phyloP scores from a whole-genome alignment of 345 rosid species.

The Murraya koenigii region DNA sequence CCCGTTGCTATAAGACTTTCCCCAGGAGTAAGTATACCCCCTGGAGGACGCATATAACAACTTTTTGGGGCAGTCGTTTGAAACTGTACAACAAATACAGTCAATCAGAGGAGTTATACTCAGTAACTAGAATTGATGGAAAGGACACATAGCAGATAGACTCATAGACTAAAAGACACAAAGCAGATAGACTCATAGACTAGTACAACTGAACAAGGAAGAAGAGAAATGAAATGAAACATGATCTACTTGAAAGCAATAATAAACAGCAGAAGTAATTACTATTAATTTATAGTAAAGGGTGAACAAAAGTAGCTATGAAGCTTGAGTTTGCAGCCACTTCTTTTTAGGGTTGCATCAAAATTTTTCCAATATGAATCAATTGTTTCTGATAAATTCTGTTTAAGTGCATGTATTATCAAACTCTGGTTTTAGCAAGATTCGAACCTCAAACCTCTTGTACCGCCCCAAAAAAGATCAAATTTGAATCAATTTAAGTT shows the following conservation, averaged over 20 bases:
- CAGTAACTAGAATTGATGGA: not conserved
- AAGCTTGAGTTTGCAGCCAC: not conserved
- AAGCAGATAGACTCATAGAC: not conserved
- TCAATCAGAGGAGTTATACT: not conserved
- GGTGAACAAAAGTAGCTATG: not conserved
- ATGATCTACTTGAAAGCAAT: not conserved
- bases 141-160: not conserved
- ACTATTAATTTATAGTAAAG: not conserved
- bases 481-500: not conserved
- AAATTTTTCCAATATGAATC: not conserved
- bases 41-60: slow-evolving; percentile 82
- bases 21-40: slow-evolving; percentile 66
- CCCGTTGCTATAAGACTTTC: slow-evolving; percentile 70
- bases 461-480: not conserved
- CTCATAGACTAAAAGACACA: not conserved
- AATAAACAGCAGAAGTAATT: not conserved
- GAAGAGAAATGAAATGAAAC: not conserved
- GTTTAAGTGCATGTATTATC: not conserved
- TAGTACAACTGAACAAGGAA: not conserved
- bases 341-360: not conserved
- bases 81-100: slow-evolving; percentile 36
- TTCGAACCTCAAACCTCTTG: not conserved
- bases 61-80: slow-evolving; percentile 85
- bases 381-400: not conserved
- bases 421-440: not conserved